Evolutionary conservation across 371 early-diverging fungal genomes (phyloP), one percentile per base, ranked within the genome.

Genomic region (Mortierella sp.): DNA sequence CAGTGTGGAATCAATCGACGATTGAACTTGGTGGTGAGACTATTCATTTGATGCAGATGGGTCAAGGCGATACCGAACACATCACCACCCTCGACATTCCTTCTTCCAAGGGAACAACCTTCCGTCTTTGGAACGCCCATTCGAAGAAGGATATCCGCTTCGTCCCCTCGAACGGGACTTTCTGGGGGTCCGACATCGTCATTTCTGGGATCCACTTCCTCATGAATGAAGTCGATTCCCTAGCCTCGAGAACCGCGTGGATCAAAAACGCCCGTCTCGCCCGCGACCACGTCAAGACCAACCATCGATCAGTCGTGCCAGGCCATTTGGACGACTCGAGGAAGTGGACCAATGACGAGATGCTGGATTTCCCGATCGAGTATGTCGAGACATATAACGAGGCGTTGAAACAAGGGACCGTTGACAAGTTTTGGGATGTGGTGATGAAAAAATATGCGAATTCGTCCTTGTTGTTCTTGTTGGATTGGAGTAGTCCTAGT

Each of bases 171-270:
- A 57, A 45, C 42, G 58, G 73, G 5, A 73, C 58, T n/a, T 73
- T 34, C 73, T 73, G 73, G 73, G 58, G 55, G 2, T 73, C 58
- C 0, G 42, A 58, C 26, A 4, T 55, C 21, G 14, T 73, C 26
- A 11, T 73, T 4, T 73, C 58, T 0, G 55, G 73, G 38, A 73
- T 55, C 24, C 73, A 73, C 14, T 34, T 34, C 54, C 42, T 73
- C n/a, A 55, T 60, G 74, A 28, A 74, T 16, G 60, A 74, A 34
- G 58, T 58, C 58, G 44, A 42, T 34, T 74, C 60, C 6, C 50
- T 42, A 5, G n/a, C 58, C 24, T 3, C 1, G 0, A 44, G 74
- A 0, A 8, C 55, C 9, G 24, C 24, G 0, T 58, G 55, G 58
- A 42, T 34, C 44, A 11, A 55, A n/a, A 73, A 73, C 52, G 54